Base-by-base conservation (phyloP, 2,329 filamentous ascomycete genomes). In the Penicillium frequentans region DNA sequence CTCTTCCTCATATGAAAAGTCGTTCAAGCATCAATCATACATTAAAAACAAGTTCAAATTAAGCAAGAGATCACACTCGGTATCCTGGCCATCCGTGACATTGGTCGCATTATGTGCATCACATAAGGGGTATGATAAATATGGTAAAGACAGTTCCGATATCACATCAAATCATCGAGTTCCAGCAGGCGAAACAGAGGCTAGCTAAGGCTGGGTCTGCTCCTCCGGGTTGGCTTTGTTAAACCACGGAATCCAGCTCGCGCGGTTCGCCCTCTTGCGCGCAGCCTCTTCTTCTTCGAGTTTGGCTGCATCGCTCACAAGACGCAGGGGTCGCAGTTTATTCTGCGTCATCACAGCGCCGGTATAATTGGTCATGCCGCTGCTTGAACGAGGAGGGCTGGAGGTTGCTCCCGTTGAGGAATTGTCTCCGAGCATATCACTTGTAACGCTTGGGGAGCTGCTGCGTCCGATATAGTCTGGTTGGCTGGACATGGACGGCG, bases 291-390 rank as follows among this genome's bases (percentile, higher is more conserved):
- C 77, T 42, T 77, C 75, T 29, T 77, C 75, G 6, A 69, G 63
- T 24, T 66, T 73, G 52, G 79, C 71, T 24, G 73, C 68, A 54
- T 77, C 77, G 52, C 75, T 77, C 63, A 98, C 92, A 29, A 99
- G 82, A 16, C 93, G 84, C 63, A 99, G 79, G 7, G 93, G 93
- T 35, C 93, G 84, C 57, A 96, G 87, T 75, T 95, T 95, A 68
- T 87, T 88, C 64, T 84, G 83, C 23, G 82, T 84, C 69, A 81
- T 80, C 10, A 83, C 80, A n/a, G 83, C 86, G 10, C 81, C 83
- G 33, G 87, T 88, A 57, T 91, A 89, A 57, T 86, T 88, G 68
- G 83, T 88, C 66, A 87, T 82, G 66, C 85, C 87, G 68, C 84
- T 87, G 64, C 82, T 85, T 76, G 90, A 88, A 55, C 83, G 82